Evolutionary conservation across 2,329 filamentous ascomycete genomes (phyloP).

Genomic region (Neopestalotiopsis rosae): DNA sequence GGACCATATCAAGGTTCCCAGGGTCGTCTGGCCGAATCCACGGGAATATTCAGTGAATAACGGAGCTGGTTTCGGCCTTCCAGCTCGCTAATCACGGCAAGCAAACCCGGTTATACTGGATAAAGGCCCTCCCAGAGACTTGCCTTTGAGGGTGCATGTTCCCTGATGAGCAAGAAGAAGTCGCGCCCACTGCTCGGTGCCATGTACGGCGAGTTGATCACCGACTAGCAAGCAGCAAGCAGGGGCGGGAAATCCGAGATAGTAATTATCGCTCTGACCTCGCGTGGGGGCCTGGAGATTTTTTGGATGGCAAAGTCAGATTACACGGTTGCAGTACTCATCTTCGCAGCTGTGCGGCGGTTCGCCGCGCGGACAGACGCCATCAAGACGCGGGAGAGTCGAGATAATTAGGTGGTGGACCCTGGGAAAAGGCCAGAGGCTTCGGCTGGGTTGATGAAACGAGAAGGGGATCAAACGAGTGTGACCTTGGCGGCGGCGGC

Average conservation of each 20-base stretch:
- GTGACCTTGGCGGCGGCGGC: constrained; percentile 22
- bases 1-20: constrained; percentile 9
- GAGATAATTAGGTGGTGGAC: constrained; percentile 17
- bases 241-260: background rate
- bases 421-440: constrained; percentile 15
- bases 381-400: constrained; percentile 12
- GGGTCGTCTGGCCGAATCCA: constrained; percentile 4
- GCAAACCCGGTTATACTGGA: background rate
- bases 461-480: constrained; percentile 22
- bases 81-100: constrained; percentile 5
- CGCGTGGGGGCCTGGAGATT: background rate
- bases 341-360: constrained; percentile 2
- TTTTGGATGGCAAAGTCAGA: background rate
- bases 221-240: background rate
- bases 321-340: background rate
- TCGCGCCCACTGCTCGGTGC: background rate
- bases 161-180: background rate
- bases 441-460: constrained; percentile 27
- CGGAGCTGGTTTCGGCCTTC: background rate
- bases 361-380: background rate
- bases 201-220: background rate
- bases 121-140: background rate
- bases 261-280: background rate
- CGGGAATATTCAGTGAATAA: background rate
- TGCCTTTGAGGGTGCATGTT: background rate